Conservation (phyloP, 495 filamentous ascomycete species). For the Tuber indicum region DNA sequence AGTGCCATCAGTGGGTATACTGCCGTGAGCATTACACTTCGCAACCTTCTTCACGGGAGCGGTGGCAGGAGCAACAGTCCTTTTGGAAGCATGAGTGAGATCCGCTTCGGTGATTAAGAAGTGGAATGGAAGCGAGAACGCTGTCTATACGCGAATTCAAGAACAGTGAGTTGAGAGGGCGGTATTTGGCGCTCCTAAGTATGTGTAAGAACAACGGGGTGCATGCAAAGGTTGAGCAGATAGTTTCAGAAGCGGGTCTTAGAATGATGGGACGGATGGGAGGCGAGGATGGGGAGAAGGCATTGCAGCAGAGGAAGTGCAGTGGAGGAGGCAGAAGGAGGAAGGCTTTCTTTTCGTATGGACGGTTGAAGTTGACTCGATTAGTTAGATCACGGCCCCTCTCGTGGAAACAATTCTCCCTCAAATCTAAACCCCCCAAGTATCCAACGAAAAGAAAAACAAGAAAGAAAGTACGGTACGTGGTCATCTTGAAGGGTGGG, state of each 20-base stretch:
- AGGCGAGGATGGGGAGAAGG: constrained; percentile 22
- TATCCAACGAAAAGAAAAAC: constrained; percentile 24
- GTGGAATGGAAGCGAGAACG: constrained; percentile 13
- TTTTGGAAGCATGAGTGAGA: constrained; percentile 35
- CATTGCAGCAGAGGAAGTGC: constrained; percentile 24
- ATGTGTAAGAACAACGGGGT: background rate
- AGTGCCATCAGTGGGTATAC: constrained; percentile 45
- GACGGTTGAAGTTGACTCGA: constrained; percentile 18
- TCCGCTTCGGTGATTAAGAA: constrained; percentile 25
- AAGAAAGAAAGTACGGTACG: constrained; percentile 25
- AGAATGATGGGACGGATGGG: background rate
- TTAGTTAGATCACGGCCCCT: constrained; percentile 22
- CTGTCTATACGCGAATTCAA: constrained; percentile 21
- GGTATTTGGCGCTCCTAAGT: background rate
- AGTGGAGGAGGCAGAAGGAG: constrained; percentile 27
- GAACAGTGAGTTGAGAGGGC: background rate
- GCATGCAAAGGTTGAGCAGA: background rate
- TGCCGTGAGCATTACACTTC: background rate
- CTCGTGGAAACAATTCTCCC: constrained; percentile 21
- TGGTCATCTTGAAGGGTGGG: constrained; percentile 37
- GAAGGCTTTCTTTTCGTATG: background rate
- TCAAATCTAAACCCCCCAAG: constrained; percentile 18
- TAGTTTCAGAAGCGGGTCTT: background rate
- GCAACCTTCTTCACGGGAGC: background rate
- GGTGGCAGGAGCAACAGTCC: constrained; percentile 26